Base-by-base conservation (phyloP, 177 flowering plant genomes). In the Vitis hybrid region DNA sequence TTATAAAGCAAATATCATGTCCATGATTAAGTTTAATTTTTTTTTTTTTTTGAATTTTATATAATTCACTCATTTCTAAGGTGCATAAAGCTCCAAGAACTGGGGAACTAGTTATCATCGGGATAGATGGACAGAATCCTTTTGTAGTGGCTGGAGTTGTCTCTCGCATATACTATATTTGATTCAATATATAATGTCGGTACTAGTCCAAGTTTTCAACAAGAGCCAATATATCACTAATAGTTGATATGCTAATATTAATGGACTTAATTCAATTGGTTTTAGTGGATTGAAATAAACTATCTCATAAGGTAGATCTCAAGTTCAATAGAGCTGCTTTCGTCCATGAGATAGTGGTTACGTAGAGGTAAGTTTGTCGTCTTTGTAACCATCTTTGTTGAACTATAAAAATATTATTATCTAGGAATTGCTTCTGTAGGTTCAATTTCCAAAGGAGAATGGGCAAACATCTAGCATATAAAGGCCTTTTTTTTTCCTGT, bases 311-410 rank as follows among this genome's bases (percentile, higher is more conserved):
- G 67, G 88, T 74, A 5, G 94, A 90, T 66, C 80, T 90, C 52
- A 76, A 87, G 69, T 77, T 84, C 63, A 64, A 74, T 30, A 78
- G 88, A 66, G 71, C 87, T 71, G 66, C 60, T 56, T 74, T 88
- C 60, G 76, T 80, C 71, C 92, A 90, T 75, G 94, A 90, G 2
- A 73, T 90, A 3, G 88, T 90, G 4, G 71, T 90, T 52, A 88
- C 94, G 55, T 35, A 76, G 21, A 84, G 83, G 92, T 90, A 80
- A 48, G 73, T 30, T 41, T 5, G 21, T 21, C 21, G 1, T 21
- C 21, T 21, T 21, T 21, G 21, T 21, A 0, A 21, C 21, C 21
- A 21, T 21, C 21, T 21, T 21, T 21, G 21, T 21, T 21, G 21
- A 21, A 21, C 1, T 21, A 21, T 21, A 21, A 21, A 21, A 21